phyloP scores from a whole-genome alignment of 2,329 filamentous ascomycete genomes.

The Rhinocladiella mackenziei region DNA sequence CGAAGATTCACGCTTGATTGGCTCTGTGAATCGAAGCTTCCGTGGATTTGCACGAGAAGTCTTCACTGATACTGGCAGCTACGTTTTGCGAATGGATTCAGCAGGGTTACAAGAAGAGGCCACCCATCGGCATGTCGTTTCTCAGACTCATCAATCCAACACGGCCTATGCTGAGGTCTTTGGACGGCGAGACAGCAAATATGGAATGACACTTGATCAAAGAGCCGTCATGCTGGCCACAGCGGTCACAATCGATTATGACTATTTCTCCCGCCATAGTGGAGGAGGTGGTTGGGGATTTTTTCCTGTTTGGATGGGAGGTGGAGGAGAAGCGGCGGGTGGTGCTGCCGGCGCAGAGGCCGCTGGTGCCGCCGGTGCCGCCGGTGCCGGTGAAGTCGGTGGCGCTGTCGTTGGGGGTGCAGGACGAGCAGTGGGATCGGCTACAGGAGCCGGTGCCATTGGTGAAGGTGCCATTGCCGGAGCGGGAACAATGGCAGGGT shows the following conservation, averaged over 20 bases:
- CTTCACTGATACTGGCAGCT: slow-evolving; percentile 64
- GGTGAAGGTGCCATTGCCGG: slow-evolving; percentile 46
- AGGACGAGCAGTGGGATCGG: slow-evolving; percentile 32
- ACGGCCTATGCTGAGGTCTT: slow-evolving; percentile 19
- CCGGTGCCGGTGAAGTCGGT: slow-evolving; percentile 37
- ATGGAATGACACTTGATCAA: slow-evolving; percentile 62
- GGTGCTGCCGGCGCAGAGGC: slow-evolving; percentile 35
- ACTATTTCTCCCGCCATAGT: slow-evolving; percentile 63
- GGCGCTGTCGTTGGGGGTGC: slow-evolving; percentile 31
- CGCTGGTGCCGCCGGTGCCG: slow-evolving; percentile 35
- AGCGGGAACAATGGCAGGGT: slow-evolving; percentile 59
- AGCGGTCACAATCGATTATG: slow-evolving; percentile 62
- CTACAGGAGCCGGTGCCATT: slow-evolving; percentile 35
- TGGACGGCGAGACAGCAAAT: slow-evolving; percentile 22
- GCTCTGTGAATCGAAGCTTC: slow-evolving; percentile 62
- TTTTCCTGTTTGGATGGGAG: slow-evolving; percentile 52
- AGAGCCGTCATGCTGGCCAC: slow-evolving; percentile 64
- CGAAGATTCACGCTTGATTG: slow-evolving; percentile 50
- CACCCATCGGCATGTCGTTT: slow-evolving; percentile 37
- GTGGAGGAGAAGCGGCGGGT: slow-evolving; percentile 36
- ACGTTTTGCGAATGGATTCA: slow-evolving; percentile 62
- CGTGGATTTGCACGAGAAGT: slow-evolving; percentile 59
- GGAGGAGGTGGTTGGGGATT: slow-evolving; percentile 45
- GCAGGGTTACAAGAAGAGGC: slow-evolving; percentile 44
- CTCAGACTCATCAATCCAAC: slow-evolving; percentile 34